Conservation (phyloP, 148 eudicot genomes). For the Selenicereus undatus region DNA sequence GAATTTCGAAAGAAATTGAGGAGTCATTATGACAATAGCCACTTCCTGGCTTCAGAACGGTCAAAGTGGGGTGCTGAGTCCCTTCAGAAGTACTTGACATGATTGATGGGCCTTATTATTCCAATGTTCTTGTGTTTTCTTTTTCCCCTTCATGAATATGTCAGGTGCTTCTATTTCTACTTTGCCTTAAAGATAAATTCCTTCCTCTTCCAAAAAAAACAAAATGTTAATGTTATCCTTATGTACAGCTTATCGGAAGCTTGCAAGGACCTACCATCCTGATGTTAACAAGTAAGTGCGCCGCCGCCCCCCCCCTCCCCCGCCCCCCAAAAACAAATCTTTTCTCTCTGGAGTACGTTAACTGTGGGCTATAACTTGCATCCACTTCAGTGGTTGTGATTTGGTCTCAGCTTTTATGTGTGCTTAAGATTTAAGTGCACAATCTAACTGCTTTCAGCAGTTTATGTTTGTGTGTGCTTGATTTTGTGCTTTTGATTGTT, state of each 20-base stretch:
- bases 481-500: background rate
- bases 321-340: background rate
- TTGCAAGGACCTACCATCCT: constrained; percentile 95
- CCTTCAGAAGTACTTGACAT: background rate
- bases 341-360: background rate
- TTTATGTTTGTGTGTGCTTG: background rate
- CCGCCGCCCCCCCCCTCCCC: constrained; percentile 24
- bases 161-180: background rate
- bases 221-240: background rate
- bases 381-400: background rate
- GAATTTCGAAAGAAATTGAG: too few species aligned
- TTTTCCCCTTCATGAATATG: background rate
- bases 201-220: background rate
- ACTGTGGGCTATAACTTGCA: background rate
- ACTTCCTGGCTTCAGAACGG: too few species aligned
- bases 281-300: constrained; percentile 88
- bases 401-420: background rate
- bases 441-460: background rate
- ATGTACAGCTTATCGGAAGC: constrained; percentile 89
- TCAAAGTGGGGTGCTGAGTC: too few species aligned
- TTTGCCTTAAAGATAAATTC: background rate
- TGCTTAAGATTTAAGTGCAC: background rate
- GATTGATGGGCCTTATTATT: background rate
- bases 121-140: background rate
- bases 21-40: too few species aligned